Evolutionary conservation across 495 filamentous ascomycete genomes (phyloP).

Genomic region (Aspergillus bridgeri): DNA sequence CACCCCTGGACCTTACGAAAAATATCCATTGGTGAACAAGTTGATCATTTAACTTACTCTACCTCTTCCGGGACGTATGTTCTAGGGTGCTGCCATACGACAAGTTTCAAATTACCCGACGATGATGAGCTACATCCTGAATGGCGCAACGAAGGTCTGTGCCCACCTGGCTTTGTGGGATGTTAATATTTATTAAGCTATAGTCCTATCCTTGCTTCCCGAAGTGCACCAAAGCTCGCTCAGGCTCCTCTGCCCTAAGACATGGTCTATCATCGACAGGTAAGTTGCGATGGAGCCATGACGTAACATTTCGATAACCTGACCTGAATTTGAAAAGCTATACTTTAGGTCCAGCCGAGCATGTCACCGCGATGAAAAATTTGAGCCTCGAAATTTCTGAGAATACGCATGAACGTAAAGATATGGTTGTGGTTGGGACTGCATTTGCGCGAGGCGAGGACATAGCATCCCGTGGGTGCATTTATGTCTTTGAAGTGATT

Average conservation of each 20-base stretch:
- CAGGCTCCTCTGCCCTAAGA: slow-evolving; percentile 70
- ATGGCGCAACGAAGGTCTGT: slow-evolving; percentile 65
- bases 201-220: slow-evolving; percentile 60
- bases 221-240: slow-evolving; percentile 62
- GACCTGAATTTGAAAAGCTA: slow-evolving; percentile 28
- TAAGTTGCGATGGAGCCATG: slow-evolving; percentile 36
- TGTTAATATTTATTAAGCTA: slow-evolving; percentile 15
- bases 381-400: slow-evolving; percentile 88
- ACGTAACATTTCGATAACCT: background rate
- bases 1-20: slow-evolving; percentile 67
- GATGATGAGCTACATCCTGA: slow-evolving; percentile 80
- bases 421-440: slow-evolving; percentile 81
- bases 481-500: slow-evolving; percentile 91
- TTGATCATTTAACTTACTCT: slow-evolving; percentile 74
- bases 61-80: slow-evolving; percentile 70
- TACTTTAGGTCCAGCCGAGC: slow-evolving; percentile 65
- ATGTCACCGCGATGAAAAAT: slow-evolving; percentile 74
- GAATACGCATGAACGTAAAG: slow-evolving; percentile 76
- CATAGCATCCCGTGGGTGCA: slow-evolving; percentile 72
- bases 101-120: slow-evolving; percentile 75
- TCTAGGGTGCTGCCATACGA: slow-evolving; percentile 60
- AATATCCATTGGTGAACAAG: slow-evolving; percentile 63
- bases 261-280: slow-evolving; percentile 72
- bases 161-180: background rate
- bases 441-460: slow-evolving; percentile 84